Evolutionary conservation across 2,329 filamentous ascomycete species (phyloP).

Genomic region (Balansia obtecta): DNA sequence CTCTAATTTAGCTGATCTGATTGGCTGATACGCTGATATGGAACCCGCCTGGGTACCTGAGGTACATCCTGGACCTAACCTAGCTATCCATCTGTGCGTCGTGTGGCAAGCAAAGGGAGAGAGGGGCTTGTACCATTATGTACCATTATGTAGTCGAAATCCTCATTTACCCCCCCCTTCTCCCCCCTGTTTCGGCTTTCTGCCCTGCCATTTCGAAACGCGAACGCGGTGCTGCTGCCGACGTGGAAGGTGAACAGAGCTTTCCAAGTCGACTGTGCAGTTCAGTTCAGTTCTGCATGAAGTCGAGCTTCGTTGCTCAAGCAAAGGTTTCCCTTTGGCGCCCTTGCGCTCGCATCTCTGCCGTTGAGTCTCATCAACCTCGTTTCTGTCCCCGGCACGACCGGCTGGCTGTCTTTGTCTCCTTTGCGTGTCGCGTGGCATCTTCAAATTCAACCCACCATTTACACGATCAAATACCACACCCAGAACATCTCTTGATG

Average conservation of each 20-base stretch:
- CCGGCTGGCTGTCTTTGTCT: no score
- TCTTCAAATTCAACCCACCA: no score
- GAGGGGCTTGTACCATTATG: neutral
- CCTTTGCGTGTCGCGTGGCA: no score
- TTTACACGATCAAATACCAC: no score
- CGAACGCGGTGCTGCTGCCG: slow-evolving; percentile 17
- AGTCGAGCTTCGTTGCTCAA: neutral
- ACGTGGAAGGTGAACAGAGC: slow-evolving; percentile 5
- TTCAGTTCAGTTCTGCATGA: neutral
- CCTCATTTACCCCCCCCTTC: no score
- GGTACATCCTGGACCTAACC: no score
- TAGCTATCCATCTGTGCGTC: neutral
- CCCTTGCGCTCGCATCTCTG: neutral
- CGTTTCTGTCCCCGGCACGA: neutral
- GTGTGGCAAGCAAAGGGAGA: neutral
- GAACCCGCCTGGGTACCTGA: no score
- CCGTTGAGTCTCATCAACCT: neutral
- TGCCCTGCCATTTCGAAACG: slow-evolving; percentile 12
- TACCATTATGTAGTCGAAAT: neutral
- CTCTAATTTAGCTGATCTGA: no score
- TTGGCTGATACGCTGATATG: no score
- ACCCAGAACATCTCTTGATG: neutral
- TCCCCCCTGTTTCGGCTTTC: neutral
- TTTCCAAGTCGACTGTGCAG: slow-evolving; percentile 5
- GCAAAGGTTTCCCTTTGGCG: neutral